phyloP scores from a whole-genome alignment of 148 eudicot genomes.

The Camellia japonica region DNA sequence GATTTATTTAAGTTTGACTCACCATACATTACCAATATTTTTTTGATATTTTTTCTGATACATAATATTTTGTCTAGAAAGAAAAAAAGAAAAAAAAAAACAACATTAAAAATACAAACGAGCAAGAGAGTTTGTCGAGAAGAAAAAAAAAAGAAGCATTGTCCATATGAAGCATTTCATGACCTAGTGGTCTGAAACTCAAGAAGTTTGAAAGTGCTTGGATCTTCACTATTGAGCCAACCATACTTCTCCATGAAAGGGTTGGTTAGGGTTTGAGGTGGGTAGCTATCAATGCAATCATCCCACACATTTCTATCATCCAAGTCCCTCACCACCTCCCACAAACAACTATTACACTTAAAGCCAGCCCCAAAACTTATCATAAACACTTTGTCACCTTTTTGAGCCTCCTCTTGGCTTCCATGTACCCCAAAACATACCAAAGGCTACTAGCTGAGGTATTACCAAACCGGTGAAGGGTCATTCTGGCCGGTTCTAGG shows the following conservation, averaged over 20 bases:
- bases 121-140: too few species aligned
- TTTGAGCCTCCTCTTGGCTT: constrained; percentile 53
- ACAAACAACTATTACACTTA: constrained; percentile 69
- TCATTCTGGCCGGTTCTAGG: constrained; percentile 66
- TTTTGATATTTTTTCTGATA: too few species aligned
- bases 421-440: constrained; percentile 64
- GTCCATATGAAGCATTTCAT: too few species aligned
- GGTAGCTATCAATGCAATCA: constrained; percentile 47
- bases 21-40: too few species aligned
- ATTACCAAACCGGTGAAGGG: constrained; percentile 58
- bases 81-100: too few species aligned
- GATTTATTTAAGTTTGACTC: too few species aligned
- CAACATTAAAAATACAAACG: too few species aligned
- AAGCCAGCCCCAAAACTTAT: constrained; percentile 63
- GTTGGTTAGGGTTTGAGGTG: constrained; percentile 36
- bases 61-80: too few species aligned
- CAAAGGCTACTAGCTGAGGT: constrained; percentile 62
- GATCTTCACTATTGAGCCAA: constrained; percentile 54
- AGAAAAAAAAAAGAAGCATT: too few species aligned
- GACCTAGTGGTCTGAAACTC: not conserved
- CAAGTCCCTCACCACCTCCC: constrained; percentile 69
- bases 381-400: constrained; percentile 51
- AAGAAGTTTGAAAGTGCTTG: constrained; percentile 29
- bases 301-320: constrained; percentile 54
- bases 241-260: constrained; percentile 65